Percentiles rank a stretch among this genome's conserved stretches.
These are phyloP conservation scores for Tetracentron sinense DNA, from an alignment of 164 flowering plant species.

Conservation along the genomic window DNA sequence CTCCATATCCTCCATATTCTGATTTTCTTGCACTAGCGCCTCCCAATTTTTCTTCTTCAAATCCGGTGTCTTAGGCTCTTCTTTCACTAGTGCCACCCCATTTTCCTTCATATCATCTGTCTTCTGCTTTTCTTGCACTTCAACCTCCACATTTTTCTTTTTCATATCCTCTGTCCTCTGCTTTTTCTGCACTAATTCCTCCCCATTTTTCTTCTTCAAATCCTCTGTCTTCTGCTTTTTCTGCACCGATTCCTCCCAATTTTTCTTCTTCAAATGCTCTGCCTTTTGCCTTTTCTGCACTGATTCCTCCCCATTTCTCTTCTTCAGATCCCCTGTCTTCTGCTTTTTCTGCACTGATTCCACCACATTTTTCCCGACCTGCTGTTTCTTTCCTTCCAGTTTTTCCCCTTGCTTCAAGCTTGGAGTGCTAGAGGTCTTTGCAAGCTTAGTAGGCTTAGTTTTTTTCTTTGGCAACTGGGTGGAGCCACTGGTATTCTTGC, in stretches of 20 bases:
- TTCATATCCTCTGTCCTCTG: no score
- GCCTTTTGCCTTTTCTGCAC: no score
- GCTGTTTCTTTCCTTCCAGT: neutral
- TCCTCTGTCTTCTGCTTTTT: no score
- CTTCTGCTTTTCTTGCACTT: neutral
- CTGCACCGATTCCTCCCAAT: no score
- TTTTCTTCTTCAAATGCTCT: no score
- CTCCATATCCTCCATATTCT: no score
- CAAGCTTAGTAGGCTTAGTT: neutral
- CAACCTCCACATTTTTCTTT: neutral
- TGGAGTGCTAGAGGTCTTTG: neutral
- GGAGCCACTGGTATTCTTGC: neutral
- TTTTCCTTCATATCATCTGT: neutral
- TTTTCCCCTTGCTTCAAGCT: neutral
- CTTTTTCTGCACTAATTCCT: no score
- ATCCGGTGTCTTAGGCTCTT: neutral
- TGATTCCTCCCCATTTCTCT: no score
- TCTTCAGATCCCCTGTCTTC: no score
- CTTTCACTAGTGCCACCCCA: neutral
- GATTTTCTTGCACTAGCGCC: neutral
- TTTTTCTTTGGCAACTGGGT: neutral
- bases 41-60: neutral
- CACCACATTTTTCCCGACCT: neutral
- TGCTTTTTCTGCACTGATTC: neutral
- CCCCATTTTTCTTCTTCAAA: no score